Evolutionary conservation across 106 monocot species (phyloP), one percentile per base, ranked within the genome.

Genomic region (Ottelia alismoides): DNA sequence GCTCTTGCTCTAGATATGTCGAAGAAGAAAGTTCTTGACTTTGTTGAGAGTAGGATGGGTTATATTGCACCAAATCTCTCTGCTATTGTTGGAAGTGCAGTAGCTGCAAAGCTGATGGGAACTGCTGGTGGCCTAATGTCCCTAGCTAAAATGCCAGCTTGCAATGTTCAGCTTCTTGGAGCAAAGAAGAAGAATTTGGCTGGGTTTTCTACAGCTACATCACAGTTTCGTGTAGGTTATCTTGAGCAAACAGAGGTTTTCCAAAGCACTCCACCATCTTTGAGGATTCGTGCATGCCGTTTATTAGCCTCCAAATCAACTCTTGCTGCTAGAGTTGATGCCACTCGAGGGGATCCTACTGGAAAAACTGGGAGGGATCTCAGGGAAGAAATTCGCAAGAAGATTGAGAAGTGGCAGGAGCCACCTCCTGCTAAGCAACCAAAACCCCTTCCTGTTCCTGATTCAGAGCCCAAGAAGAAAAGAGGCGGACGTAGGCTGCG

Each of bases 101-200:
- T 91, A 70, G 90, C 90, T n/a, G n/a, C n/a, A n/a, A n/a, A n/a
- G n/a, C n/a, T n/a, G n/a, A n/a, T n/a, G n/a, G n/a, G n/a, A n/a
- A 84, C 78, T 51, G 90, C 90, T 54, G 90, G 90, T 52, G 90
- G 90, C 35, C 78, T 91, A 19, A 72, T 64, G 20, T 77, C 81
- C 43, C 64, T 91, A 62, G 77, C 90, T 25, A 91, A 85, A 63
- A 85, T 91, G 90, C 90, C 90, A 26, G 84, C 90, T 44, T 91
- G 90, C 45, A 85, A 91, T 58, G 90, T 91, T 67, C 84, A 84
- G 67, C 63, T 91, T 64, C 72, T 91, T 49, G 90, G 90, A 30
- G 68, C 80, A 52, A 91, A 91, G 70, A 91, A 45, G 49, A 91
- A 85, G 58, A 84, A 78, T 66, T 81, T 91, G 57, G 90, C 85